Percentiles rank a stretch among this genome's conserved stretches.
These are phyloP conservation scores for Xylaria sp. DNA, from an alignment of 2,329 filamentous ascomycete species.

Conservation along the genomic window DNA sequence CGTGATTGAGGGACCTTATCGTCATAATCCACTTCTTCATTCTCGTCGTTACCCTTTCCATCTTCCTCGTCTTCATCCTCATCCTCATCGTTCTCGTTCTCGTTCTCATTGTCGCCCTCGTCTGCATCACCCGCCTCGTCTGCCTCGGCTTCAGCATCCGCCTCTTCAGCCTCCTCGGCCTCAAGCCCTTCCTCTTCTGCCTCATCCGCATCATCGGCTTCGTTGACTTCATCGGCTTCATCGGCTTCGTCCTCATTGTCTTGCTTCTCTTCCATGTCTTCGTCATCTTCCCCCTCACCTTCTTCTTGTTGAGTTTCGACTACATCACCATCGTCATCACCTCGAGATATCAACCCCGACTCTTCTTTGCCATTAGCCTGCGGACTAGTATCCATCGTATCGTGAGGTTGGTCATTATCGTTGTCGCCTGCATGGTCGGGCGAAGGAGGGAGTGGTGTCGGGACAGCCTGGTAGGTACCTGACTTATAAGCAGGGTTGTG, in stretches of 20 bases:
- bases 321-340: conserved; percentile 29
- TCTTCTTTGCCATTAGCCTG: conserved; percentile 21
- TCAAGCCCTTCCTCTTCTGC: background rate
- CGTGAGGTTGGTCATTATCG: conserved; percentile 22
- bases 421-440: conserved; percentile 39
- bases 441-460: conserved; percentile 62
- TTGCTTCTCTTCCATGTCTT: conserved; percentile 29
- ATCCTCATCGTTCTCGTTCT: conserved; percentile 20
- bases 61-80: conserved; percentile 21
- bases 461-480: conserved; percentile 61
- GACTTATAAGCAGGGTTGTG: conserved; percentile 76
- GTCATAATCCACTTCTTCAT: conserved; percentile 22
- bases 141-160: conserved; percentile 30
- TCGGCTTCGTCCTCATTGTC: conserved; percentile 31
- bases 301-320: conserved; percentile 22
- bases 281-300: background rate
- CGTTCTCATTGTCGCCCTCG: conserved; percentile 19
- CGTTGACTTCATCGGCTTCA: conserved; percentile 29
- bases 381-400: conserved; percentile 21
- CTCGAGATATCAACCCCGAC: conserved; percentile 24
- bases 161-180: conserved; percentile 29
- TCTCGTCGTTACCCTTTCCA: conserved; percentile 20
- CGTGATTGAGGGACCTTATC: conserved; percentile 18
- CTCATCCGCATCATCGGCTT: conserved; percentile 18
- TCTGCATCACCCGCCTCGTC: conserved; percentile 31